Base-by-base conservation (phyloP, 768 basidiomycete genomes). In the Tylopilus vinaceipallidus region DNA sequence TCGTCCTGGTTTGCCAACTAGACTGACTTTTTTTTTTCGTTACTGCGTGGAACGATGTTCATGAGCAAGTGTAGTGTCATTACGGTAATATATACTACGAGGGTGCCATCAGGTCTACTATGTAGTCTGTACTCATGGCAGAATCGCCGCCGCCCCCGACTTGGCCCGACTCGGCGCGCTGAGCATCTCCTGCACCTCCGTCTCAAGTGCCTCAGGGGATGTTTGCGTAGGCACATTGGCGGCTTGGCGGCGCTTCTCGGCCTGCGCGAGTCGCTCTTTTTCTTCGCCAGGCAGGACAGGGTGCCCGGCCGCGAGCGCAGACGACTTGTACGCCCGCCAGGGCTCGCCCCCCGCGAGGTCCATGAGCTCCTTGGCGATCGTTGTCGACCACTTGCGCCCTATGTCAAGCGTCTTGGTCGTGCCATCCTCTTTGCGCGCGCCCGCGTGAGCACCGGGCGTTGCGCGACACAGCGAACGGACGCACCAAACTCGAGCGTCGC, bases 281-380 rank as follows among this genome's bases (percentile, higher is more conserved):
- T 71, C 74, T 54, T 76, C 80, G 26, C 71, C 76, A 1, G 72
- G 72, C 16, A 84, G 56, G 11, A 80, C 53, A n/a, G 78, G 80
- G 14, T 71, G 67, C 3, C 81, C 82, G 7, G 75, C 69, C 29
- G 70, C 71, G 37, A 56, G 59, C 9, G 76, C 71, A n/a, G 75
- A 73, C 3, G 66, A 61, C 60, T 80, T 82, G 73, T 80, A 79
- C 47, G 72, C 65, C 47, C 71, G 68, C 86, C 86, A 89, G 2
- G 75, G 65, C 10, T 77, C 69, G 8, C 79, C 82, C 0, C 84
- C 86, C 4, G 80, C 82, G 2, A 74, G 50, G 38, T 86, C 80
- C 84, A 90, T 86, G 20, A 90, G 72, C 54, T 90, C 84, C 53
- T 78, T 74, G 24, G 83, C 68, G 23, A 91, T 90, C 11, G 75